Conservation (phyloP, 139 green algal genomes). For the Tetraselmis striata region DNA sequence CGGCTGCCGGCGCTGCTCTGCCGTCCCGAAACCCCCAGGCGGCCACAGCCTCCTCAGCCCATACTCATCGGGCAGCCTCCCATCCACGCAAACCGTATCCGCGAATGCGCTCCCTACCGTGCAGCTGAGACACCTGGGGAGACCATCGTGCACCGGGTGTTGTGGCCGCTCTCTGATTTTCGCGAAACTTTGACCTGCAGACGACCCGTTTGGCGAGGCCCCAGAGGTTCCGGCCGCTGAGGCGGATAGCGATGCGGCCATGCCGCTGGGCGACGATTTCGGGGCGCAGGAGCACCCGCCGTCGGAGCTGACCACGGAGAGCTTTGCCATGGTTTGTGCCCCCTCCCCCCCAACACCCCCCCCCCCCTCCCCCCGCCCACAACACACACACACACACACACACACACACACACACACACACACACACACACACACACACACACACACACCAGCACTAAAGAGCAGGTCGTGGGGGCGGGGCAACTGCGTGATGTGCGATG, state of each 20-base stretch:
- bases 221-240: neutral
- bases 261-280: neutral
- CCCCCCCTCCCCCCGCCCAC: too few relatives aligned
- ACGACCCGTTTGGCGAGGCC: neutral
- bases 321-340: neutral
- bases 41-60: neutral
- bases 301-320: neutral
- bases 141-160: too few relatives aligned
- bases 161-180: too few relatives aligned
- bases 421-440: too few relatives aligned
- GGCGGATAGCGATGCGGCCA: neutral
- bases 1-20: too few relatives aligned
- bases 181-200: neutral
- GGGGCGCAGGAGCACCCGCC: neutral
- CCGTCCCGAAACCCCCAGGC: too few relatives aligned
- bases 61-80: neutral
- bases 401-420: too few relatives aligned
- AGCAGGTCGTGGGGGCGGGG: too few relatives aligned
- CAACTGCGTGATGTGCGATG: too few relatives aligned
- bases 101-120: neutral
- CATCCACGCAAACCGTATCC: neutral
- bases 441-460: too few relatives aligned
- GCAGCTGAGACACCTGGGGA: neutral
- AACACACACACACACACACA: too few relatives aligned
- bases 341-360: too few relatives aligned